These are phyloP conservation scores for Gracilaria domingensis DNA, from an alignment of 23 red algal species.

Conservation along the genomic window DNA sequence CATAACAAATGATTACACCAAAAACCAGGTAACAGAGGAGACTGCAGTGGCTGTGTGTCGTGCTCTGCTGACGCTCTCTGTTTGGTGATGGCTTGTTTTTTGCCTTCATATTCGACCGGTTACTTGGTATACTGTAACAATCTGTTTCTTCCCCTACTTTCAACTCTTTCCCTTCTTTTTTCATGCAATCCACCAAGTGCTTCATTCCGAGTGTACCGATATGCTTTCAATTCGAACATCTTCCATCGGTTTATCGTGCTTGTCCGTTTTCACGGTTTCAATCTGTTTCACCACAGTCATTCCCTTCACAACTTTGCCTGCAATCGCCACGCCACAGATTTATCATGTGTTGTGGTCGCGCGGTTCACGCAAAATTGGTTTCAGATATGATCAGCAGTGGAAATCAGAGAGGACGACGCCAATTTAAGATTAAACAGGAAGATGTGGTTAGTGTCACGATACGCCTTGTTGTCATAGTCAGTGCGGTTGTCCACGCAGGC, in stretches of 20 bases:
- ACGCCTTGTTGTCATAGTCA: neutral
- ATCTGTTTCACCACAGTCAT: slow-evolving; percentile 95
- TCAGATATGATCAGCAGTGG: neutral
- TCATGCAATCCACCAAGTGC: neutral
- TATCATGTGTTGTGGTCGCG: neutral
- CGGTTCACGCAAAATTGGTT: neutral
- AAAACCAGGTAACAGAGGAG: neutral
- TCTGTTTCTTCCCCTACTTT: neutral
- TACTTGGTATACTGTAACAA: neutral
- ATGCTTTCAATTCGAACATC: slow-evolving; percentile 70
- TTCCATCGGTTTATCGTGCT: slow-evolving; percentile 59
- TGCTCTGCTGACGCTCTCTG: neutral
- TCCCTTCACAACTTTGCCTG: slow-evolving; percentile 87
- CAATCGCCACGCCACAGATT: neutral
- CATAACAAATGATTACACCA: neutral
- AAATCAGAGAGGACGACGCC: neutral
- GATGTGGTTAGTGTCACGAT: neutral
- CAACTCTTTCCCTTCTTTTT: neutral
- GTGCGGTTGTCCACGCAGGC: neutral
- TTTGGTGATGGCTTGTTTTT: neutral
- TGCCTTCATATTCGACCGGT: neutral
- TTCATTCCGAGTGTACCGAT: slow-evolving; percentile 59
- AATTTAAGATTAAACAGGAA: neutral
- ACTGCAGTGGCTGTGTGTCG: neutral
- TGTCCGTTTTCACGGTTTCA: slow-evolving; percentile 71